Base-by-base conservation (phyloP, 345 rosid genomes). In the Eucalyptus camaldulensis region DNA sequence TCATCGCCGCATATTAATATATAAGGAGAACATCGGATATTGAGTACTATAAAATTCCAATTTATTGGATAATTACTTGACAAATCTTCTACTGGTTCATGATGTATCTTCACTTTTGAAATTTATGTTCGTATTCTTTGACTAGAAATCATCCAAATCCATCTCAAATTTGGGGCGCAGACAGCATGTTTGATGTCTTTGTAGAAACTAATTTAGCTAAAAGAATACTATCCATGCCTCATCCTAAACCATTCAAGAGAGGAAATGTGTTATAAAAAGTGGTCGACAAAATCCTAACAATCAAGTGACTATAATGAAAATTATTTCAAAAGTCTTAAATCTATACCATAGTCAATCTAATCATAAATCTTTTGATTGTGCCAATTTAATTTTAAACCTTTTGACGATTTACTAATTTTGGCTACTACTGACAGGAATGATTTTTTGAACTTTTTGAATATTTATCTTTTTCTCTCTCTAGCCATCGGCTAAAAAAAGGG, bases 311-410 rank as follows among this genome's bases (percentile, higher is more conserved):
- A 10, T 56, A 56, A 10, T 2, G 6, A 56, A 9, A 56, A 56
- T 22, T 56, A 56, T 56, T 22, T 56, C 5, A 22, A 56, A 56
- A 10, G 6, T 9, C 62, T 22, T 24, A 56, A 56, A 56, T 19
- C 3, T 22, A 24, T 2, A 24, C 1, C 6, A 56, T 0, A 0
- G 1, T 4, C 0, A 56, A 56, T 56, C 24, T 3, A 24, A 1
- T 56, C 1, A 56, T 56, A 22, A 24, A 56, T 56, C 6, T 56
- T 4, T 56, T 13, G 0, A 10, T 56, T 56, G 0, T 56, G 0
- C 0, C 0, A 9, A 56, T 56, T 22, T 56, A 24, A 25, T 56
- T 9, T 22, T 9, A 56, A 56, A 56, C 1, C 0, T 56, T 56
- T 22, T 56, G 29, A 56, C 0, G 3, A 56, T 56, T 56, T 56